Evolutionary conservation across 441 rosid species (phyloP), one percentile per base, ranked within the genome.

Genomic region (Eruca vesicaria): DNA sequence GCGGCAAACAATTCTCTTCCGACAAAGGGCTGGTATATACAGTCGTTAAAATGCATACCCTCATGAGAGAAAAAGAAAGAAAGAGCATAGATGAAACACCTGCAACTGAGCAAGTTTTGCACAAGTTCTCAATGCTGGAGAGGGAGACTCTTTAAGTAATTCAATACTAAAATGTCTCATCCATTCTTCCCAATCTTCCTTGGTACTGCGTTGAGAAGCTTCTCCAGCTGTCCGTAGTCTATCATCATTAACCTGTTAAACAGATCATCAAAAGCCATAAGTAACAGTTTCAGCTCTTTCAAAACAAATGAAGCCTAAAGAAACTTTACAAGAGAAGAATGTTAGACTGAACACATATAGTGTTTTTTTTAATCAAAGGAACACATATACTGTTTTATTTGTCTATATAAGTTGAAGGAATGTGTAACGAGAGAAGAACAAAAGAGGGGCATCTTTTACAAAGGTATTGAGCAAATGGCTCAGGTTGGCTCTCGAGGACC

Each of bases 161-260:
- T 96, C 98, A 84, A 96, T 96, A 84, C 99, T 96, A 77, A 96
- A 94, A 87, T 96, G 99, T 86, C 99, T 86, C 99, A 96, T 96
- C 99, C 99, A 96, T 82, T 96, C 99, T 66, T 97, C 98, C 99
- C 99, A 96, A 72, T 96, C 99, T 88, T 96, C 99, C 82, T 90
- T 94, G 53, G 99, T 96, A 74, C 98, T 94, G 71, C 99, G 98
- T 64, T 96, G 98, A 80, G 99, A 96, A 83, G 99, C 99, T 80
- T 96, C 99, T 74, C 99, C 98, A 74, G 99, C 99, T 63, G 97
- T 85, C 66, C 97, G 94, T 69, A 96, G 84, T 59, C 91, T 89
- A 66, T 86, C 90, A 83, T 92, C 98, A 88, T 96, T 96, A 56
- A 94, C 97, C 99, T 96, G 75, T 16, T 69, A 36, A 67, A 66